A percentile compares a stretch with the other conserved stretches of the same genome.
phyloP scores from a whole-genome alignment of 371 early-diverging fungal genomes.

The Funneliformis caledonium region DNA sequence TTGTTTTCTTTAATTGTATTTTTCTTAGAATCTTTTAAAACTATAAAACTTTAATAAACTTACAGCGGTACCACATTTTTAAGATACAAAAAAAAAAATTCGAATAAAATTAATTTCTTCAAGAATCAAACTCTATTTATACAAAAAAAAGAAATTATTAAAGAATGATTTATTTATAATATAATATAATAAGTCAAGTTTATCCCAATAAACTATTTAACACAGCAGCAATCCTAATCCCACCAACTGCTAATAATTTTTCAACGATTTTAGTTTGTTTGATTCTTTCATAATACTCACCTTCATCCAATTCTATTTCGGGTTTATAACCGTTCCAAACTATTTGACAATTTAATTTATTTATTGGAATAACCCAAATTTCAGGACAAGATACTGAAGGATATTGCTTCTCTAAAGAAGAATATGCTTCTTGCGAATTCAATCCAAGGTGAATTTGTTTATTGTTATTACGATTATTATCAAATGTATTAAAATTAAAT shows the following conservation, averaged over 20 bases:
- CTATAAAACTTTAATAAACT: too few species aligned
- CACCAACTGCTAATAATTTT: slow-evolving; percentile 33
- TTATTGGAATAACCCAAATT: slow-evolving; percentile 12
- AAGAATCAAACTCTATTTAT: neutral
- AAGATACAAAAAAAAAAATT: neutral
- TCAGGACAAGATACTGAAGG: slow-evolving; percentile 9
- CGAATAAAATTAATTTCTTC: neutral
- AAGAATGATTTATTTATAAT: slow-evolving; percentile 19
- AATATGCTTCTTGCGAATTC: neutral
- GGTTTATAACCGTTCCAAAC: slow-evolving; percentile 13
- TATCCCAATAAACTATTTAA: slow-evolving; percentile 28
- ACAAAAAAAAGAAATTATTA: neutral
- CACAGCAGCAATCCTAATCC: slow-evolving; percentile 34
- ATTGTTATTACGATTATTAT: neutral
- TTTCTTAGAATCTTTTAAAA: too few species aligned
- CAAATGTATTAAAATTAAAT: neutral
- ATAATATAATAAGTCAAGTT: neutral
- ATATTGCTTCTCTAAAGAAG: neutral
- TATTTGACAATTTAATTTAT: slow-evolving; percentile 33
- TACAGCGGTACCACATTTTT: too few species aligned
- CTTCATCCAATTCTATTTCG: slow-evolving; percentile 14
- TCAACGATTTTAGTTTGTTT: slow-evolving; percentile 1
- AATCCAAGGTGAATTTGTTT: neutral
- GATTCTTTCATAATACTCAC: slow-evolving; percentile 26
- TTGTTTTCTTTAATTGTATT: too few species aligned